These are phyloP conservation scores for Aphanomyces astaci DNA, from an alignment of 352 stramenopile genomes.

Conservation along the genomic window DNA sequence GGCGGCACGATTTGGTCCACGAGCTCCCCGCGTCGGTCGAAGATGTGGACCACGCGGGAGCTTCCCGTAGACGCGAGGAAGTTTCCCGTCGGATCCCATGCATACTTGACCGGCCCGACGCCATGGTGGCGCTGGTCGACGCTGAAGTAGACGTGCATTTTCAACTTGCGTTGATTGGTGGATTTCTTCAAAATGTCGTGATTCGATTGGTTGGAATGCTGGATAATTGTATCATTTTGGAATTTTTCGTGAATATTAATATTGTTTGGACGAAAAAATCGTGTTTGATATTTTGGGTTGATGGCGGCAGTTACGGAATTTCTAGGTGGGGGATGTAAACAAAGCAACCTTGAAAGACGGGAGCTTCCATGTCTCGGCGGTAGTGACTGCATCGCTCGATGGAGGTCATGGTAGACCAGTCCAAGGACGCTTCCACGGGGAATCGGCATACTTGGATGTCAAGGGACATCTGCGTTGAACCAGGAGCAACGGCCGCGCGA, in stretches of 20 bases:
- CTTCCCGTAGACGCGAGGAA: constrained; percentile 68
- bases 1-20: constrained; percentile 73
- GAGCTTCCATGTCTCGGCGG: neutral
- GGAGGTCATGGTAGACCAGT: constrained; percentile 11
- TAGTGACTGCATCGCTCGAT: constrained; percentile 9
- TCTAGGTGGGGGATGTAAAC: too few species aligned
- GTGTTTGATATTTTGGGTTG: too few species aligned
- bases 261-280: too few species aligned
- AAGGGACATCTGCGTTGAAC: neutral
- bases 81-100: constrained; percentile 67
- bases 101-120: constrained; percentile 60
- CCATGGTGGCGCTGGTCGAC: constrained; percentile 72
- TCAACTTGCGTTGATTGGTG: neutral
- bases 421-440: neutral
- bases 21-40: constrained; percentile 55
- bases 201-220: constrained; percentile 1
- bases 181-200: neutral
- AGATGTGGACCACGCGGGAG: constrained; percentile 71
- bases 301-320: neutral
- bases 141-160: constrained; percentile 76
- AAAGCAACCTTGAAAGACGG: neutral
- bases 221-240: too few species aligned
- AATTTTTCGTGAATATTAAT: too few species aligned
- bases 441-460: neutral
- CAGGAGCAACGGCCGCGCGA: neutral